These are phyloP conservation scores for Helotiales sp. DNA, from an alignment of 2,329 filamentous ascomycete genomes.

Conservation along the genomic window DNA sequence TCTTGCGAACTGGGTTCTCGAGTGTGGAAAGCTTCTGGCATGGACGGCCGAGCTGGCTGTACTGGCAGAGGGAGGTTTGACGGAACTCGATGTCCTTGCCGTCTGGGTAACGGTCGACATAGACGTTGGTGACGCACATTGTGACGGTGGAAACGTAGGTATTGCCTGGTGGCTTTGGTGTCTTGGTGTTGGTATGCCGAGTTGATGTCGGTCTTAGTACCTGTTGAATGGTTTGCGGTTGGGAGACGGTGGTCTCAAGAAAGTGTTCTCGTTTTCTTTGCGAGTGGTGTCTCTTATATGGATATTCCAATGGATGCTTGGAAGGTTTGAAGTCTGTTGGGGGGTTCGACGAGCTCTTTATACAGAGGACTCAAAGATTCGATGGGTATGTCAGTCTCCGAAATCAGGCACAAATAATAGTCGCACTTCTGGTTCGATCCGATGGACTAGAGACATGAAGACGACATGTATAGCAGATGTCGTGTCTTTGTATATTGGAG, in stretches of 20 bases:
- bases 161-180: constrained; percentile 24
- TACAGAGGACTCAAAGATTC: constrained; percentile 12
- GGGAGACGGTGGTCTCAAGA: background rate
- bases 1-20: constrained; percentile 49
- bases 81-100: constrained; percentile 47
- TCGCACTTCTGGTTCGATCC: constrained; percentile 37
- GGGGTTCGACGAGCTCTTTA: constrained; percentile 23
- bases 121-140: constrained; percentile 58
- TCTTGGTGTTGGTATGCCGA: constrained; percentile 18
- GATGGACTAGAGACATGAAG: constrained; percentile 41
- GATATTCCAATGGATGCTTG: constrained; percentile 15
- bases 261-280: constrained; percentile 21
- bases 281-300: constrained; percentile 13
- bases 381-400: constrained; percentile 38
- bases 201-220: constrained; percentile 18
- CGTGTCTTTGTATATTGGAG: constrained; percentile 23
- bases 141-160: constrained; percentile 43
- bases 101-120: constrained; percentile 54
- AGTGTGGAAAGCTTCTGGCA: constrained; percentile 51
- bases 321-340: constrained; percentile 24
- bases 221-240: constrained; percentile 16
- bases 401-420: constrained; percentile 39
- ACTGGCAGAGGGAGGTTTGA: constrained; percentile 46
- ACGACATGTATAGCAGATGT: constrained; percentile 35
- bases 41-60: constrained; percentile 46